Conservation (phyloP, 257 asterid genomes). For the Nyctanthes arbortristis region DNA sequence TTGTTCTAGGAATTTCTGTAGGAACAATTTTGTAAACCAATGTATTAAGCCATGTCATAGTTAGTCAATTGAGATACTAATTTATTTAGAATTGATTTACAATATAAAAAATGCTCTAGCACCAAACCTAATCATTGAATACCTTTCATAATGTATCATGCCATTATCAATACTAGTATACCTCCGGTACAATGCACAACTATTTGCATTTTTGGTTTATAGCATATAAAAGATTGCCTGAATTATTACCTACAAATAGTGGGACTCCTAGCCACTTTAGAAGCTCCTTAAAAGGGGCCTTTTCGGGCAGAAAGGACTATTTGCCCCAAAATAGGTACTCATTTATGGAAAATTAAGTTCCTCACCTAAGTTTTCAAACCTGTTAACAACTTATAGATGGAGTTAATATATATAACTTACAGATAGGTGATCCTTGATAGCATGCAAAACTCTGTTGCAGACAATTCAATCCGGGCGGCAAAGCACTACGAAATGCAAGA, state of each 20-base stretch:
- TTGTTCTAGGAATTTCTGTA: neutral
- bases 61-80: neutral
- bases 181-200: neutral
- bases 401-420: slow-evolving; percentile 40
- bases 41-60: neutral
- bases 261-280: neutral
- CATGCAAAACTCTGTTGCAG: slow-evolving; percentile 78
- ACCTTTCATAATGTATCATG: neutral
- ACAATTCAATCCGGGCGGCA: slow-evolving; percentile 62
- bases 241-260: no score
- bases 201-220: neutral
- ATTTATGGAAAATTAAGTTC: neutral
- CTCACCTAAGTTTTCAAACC: neutral
- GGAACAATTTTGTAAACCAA: neutral
- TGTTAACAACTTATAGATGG: neutral
- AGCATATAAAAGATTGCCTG: no score
- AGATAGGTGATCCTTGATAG: slow-evolving; percentile 49
- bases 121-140: neutral
- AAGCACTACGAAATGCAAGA: slow-evolving; percentile 38
- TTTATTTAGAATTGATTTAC: neutral
- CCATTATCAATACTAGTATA: no score
- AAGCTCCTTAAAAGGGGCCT: neutral
- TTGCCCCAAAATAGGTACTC: no score
- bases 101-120: neutral
- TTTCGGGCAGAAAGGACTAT: neutral